These are phyloP conservation scores for Globisporangium cylindrosporum DNA, from an alignment of 352 stramenopile genomes.

Conservation along the genomic window DNA sequence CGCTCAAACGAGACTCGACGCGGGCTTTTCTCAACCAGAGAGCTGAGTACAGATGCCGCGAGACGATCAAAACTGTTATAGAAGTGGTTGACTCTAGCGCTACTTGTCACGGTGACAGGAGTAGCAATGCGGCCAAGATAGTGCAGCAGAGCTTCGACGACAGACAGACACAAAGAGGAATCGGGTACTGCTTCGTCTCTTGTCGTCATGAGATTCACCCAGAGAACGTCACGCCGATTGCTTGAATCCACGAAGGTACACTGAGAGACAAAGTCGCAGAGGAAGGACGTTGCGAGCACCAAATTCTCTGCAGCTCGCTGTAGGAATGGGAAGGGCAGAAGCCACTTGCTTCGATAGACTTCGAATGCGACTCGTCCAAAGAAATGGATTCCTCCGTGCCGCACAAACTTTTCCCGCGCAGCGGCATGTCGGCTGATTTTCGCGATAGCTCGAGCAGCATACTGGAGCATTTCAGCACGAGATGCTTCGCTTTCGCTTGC, in stretches of 20 bases:
- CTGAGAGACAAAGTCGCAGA: conserved; percentile 21
- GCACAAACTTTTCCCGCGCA: conserved; percentile 22
- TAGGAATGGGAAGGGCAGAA: neutral
- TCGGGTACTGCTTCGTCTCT: neutral
- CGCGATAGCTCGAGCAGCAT: conserved; percentile 22
- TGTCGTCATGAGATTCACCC: conserved; percentile 10
- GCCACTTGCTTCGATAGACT: conserved; percentile 8
- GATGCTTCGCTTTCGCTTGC: conserved; percentile 8
- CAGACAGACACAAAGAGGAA: neutral
- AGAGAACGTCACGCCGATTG: conserved; percentile 3
- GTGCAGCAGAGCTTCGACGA: conserved; percentile 8
- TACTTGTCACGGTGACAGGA: neutral
- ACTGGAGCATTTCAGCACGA: conserved; percentile 20
- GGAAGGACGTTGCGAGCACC: conserved; percentile 25
- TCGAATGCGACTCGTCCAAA: conserved; percentile 24
- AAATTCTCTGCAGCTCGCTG: conserved; percentile 23
- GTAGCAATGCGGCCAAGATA: conserved; percentile 6
- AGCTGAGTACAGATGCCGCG: conserved; percentile 17
- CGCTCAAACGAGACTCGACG: conserved; percentile 15
- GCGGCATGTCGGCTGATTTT: conserved; percentile 23
- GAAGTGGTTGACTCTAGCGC: neutral
- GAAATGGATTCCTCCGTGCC: conserved; percentile 22
- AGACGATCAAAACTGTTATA: conserved; percentile 25
- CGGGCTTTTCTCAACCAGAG: conserved; percentile 26
- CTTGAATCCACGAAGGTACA: conserved; percentile 4